phyloP scores from a whole-genome alignment of 2,329 filamentous ascomycete genomes.

The Bipolaris cookei region DNA sequence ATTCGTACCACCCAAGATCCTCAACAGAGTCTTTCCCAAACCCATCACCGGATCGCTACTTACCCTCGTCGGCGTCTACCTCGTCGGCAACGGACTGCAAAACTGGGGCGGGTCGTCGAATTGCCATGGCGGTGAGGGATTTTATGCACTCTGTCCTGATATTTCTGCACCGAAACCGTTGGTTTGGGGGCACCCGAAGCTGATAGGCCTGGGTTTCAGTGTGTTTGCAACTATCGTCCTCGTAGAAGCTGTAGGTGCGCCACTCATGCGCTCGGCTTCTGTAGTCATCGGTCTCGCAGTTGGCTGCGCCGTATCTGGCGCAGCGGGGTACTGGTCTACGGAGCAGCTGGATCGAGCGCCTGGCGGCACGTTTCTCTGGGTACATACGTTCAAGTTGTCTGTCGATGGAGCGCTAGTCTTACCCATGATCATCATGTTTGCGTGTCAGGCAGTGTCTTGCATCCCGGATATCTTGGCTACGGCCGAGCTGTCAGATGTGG shows the following conservation, averaged over 20 bases:
- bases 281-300: constrained; percentile 37
- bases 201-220: constrained; percentile 39
- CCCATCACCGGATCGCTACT: constrained; percentile 35
- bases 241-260: constrained; percentile 36
- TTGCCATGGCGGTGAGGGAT: constrained; percentile 35
- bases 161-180: constrained; percentile 30
- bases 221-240: constrained; percentile 39
- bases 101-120: constrained; percentile 40
- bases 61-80: constrained; percentile 34
- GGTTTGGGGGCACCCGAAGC: constrained; percentile 42
- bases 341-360: constrained; percentile 29
- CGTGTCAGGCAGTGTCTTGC: constrained; percentile 40
- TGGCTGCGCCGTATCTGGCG: constrained; percentile 37
- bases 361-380: constrained; percentile 34
- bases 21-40: constrained; percentile 37
- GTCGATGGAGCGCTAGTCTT: constrained; percentile 37
- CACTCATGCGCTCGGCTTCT: constrained; percentile 37
- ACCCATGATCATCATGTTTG: constrained; percentile 40
- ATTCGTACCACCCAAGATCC: constrained; percentile 33
- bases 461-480: constrained; percentile 47
- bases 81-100: constrained; percentile 36
- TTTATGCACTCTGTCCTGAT: constrained; percentile 36
- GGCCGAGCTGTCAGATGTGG: constrained; percentile 33
- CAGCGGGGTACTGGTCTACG: constrained; percentile 36
- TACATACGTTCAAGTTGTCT: constrained; percentile 38